Base-by-base conservation (phyloP, 805 yeast species). In the Spathaspora arborariae region DNA sequence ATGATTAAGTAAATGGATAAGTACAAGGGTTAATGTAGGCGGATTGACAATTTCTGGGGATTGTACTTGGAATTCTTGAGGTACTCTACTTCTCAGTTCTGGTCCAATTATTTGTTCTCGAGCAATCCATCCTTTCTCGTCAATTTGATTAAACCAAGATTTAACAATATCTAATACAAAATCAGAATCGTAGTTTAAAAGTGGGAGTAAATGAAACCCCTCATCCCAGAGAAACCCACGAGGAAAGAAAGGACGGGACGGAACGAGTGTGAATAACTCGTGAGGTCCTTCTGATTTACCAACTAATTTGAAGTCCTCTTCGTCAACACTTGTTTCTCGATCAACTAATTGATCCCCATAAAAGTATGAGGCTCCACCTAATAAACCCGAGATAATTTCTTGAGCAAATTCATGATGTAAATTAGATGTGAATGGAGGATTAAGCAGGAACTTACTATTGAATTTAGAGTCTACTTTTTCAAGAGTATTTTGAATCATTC, bases 161-260 rank as follows among this genome's bases (percentile, higher is more conserved):
- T 83, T 76, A 47, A 91, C 60, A 15, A 94, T 83, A 53, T 88
- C 94, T 50, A 90, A 71, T 0, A 82, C 88, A 39, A 91, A 70
- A 58, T 88, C 96, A 13, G 87, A 75, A 64, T 94, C 98, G 60
- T 85, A 91, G 41, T 85, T 84, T 55, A 87, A 64, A 34, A 94
- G 70, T 6, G 96, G 96, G 36, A 91, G 70, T 49, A 92, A 71
- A 63, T 92, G 97, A 65, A 94, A 94, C 0, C 99, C 99, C 67
- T 94, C 99, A 65, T 94, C 99, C 99, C 99, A 94, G 60, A 88
- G 89, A 59, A 94, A 94, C 0, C 99, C 99, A 52, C 99, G 77
- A 3, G 99, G 98, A 65, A 94, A 94, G 59, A 88, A 88, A 0
- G 96, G 88, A 44, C 99, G 76, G 42, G 96, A 88, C 2, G 99